These are phyloP conservation scores for Backusella sp. DNA, from an alignment of 192 early-diverging fungal species.

Conservation along the genomic window DNA sequence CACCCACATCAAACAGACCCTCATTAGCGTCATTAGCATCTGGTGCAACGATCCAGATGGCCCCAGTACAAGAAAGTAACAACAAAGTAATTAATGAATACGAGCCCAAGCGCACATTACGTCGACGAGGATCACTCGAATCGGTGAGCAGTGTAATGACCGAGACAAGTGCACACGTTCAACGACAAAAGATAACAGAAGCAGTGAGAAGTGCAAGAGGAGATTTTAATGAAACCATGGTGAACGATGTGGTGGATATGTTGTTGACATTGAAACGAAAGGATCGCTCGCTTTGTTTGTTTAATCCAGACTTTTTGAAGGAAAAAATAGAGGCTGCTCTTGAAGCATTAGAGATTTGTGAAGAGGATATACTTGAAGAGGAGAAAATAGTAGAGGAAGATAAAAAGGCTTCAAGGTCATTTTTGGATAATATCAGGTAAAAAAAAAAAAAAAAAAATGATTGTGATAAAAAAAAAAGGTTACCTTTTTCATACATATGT, in stretches of 20 bases:
- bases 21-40: slow-evolving; percentile 26
- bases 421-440: not conserved
- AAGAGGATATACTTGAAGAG: slow-evolving; percentile 1
- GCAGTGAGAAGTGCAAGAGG: slow-evolving; percentile 26
- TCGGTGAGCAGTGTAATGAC: slow-evolving; percentile 36
- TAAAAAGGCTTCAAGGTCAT: not conserved
- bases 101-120: not conserved
- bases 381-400: not conserved
- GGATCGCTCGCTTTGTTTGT: slow-evolving; percentile 35
- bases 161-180: slow-evolving; percentile 19
- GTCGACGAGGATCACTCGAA: slow-evolving; percentile 27
- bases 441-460: not conserved
- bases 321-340: slow-evolving; percentile 29
- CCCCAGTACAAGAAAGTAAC: slow-evolving; percentile 9
- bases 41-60: slow-evolving; percentile 16
- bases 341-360: slow-evolving; percentile 31
- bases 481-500: not conserved
- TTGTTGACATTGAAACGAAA: slow-evolving; percentile 34
- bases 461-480: not conserved
- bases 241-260: slow-evolving; percentile 37
- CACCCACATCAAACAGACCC: slow-evolving; percentile 7
- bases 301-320: slow-evolving; percentile 35
- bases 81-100: slow-evolving; percentile 5
- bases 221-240: not conserved
- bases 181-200: slow-evolving; percentile 33